These are phyloP conservation scores for Hypoxylon cercidicola DNA, from an alignment of 495 filamentous ascomycete species.

Conservation along the genomic window DNA sequence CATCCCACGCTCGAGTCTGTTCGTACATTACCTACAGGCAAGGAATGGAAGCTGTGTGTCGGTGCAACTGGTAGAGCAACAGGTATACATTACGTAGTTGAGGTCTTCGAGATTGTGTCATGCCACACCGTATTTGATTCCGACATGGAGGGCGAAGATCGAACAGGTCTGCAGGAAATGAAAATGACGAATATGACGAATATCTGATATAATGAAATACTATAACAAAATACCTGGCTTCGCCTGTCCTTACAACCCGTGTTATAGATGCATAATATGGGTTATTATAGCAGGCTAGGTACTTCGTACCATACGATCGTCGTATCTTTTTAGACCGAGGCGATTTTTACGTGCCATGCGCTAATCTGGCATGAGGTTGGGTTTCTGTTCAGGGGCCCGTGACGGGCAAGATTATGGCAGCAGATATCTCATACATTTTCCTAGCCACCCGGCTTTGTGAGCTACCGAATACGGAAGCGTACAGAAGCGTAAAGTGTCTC, in stretches of 20 bases:
- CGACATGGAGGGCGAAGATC: conserved; percentile 31
- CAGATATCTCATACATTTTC: neutral
- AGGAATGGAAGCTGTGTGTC: neutral
- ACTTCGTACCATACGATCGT: no score
- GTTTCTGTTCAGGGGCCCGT: no score
- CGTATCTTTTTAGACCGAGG: conserved; percentile 5
- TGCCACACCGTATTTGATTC: conserved; percentile 23
- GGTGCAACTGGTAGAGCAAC: neutral
- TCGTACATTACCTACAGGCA: conserved; percentile 4
- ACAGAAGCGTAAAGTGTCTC: conserved; percentile 12
- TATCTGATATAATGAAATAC: conserved; percentile 42
- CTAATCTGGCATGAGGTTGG: conserved; percentile 5
- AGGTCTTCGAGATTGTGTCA: conserved; percentile 1
- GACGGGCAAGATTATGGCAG: conserved; percentile 13
- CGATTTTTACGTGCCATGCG: conserved; percentile 10
- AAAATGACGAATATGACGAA: conserved; percentile 42
- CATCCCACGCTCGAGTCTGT: conserved; percentile 35
- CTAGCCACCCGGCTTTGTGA: conserved; percentile 9
- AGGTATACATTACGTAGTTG: conserved; percentile 20
- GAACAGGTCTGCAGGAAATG: conserved; percentile 23
- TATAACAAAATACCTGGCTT: conserved; percentile 35
- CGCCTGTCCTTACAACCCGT: conserved; percentile 12
- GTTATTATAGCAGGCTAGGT: conserved; percentile 22
- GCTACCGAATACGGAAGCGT: conserved; percentile 22
- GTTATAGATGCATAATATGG: conserved; percentile 27